phyloP scores from a whole-genome alignment of 306 rosid species.

The Calophaca sinica region DNA sequence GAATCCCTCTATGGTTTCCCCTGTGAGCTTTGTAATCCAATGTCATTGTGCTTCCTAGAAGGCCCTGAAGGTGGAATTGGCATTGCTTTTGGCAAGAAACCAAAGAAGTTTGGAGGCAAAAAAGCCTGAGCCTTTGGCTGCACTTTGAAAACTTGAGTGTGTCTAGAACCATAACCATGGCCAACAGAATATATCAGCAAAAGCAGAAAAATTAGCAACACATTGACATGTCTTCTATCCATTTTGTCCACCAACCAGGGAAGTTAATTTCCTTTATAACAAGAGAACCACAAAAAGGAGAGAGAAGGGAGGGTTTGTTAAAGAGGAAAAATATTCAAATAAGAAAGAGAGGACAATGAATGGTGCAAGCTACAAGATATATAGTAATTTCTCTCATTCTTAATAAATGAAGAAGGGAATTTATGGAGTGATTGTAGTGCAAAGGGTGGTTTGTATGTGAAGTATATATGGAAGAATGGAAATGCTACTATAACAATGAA shows the following conservation, averaged over 20 bases:
- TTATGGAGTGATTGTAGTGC: constrained; percentile 26
- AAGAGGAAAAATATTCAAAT: not conserved
- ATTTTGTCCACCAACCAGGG: constrained; percentile 40
- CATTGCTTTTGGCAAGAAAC: constrained; percentile 69
- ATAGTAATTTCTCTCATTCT: not conserved
- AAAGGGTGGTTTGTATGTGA: constrained; percentile 33
- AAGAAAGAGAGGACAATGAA: constrained; percentile 26
- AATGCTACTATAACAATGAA: constrained; percentile 13
- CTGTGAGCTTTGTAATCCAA: constrained; percentile 65
- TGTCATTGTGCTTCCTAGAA: constrained; percentile 73
- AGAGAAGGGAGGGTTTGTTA: not conserved
- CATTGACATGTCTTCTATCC: constrained; percentile 49
- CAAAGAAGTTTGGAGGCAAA: constrained; percentile 46
- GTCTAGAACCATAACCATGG: constrained; percentile 53
- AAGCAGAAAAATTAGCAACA: constrained; percentile 46
- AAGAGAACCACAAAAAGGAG: not conserved
- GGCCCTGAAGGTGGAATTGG: constrained; percentile 92
- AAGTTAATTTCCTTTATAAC: not conserved
- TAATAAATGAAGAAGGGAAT: constrained; percentile 39
- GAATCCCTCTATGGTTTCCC: constrained; percentile 52
- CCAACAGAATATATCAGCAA: constrained; percentile 51
- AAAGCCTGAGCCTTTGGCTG: constrained; percentile 51
- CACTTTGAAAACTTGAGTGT: constrained; percentile 53
- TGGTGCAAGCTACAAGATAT: constrained; percentile 28
- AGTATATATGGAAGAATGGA: constrained; percentile 38